Evolutionary conservation across 2,329 filamentous ascomycete species (phyloP).

Genomic region (Fusarium burgessii): DNA sequence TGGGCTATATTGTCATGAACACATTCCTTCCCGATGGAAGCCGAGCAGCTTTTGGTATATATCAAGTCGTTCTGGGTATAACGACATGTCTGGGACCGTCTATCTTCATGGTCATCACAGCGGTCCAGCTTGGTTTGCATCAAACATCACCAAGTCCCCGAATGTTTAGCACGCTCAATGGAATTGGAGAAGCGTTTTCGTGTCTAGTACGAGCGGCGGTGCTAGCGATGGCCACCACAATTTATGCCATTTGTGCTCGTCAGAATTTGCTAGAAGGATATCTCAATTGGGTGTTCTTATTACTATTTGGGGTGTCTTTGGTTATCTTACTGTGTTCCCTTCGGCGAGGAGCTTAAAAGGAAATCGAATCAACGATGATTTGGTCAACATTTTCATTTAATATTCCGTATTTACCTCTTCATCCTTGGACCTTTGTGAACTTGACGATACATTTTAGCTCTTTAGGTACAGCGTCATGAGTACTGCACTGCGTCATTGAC

Average conservation of each 20-base stretch:
- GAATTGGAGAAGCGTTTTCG: not conserved
- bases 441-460: not conserved
- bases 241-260: not conserved
- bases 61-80: not conserved
- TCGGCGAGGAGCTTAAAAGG: not conserved
- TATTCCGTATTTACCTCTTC: too few relatives aligned
- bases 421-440: fast-evolving
- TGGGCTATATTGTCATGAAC: not conserved
- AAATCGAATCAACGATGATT: too few relatives aligned
- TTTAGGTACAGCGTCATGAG: not conserved
- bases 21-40: not conserved
- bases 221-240: not conserved
- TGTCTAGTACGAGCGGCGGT: not conserved
- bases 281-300: not conserved
- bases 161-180: not conserved
- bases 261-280: not conserved
- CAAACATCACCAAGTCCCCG: not conserved
- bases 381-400: too few relatives aligned
- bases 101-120: not conserved
- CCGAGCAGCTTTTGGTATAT: not conserved
- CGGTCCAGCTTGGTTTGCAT: not conserved
- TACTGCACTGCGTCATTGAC: not conserved
- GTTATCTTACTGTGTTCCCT: not conserved
- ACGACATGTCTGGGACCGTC: not conserved
- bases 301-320: not conserved